A percentile compares a stretch with the other conserved stretches of the same genome.
Conservation (phyloP, 2,329 filamentous ascomycete genomes). For the Phaeosphaeria sp. region DNA sequence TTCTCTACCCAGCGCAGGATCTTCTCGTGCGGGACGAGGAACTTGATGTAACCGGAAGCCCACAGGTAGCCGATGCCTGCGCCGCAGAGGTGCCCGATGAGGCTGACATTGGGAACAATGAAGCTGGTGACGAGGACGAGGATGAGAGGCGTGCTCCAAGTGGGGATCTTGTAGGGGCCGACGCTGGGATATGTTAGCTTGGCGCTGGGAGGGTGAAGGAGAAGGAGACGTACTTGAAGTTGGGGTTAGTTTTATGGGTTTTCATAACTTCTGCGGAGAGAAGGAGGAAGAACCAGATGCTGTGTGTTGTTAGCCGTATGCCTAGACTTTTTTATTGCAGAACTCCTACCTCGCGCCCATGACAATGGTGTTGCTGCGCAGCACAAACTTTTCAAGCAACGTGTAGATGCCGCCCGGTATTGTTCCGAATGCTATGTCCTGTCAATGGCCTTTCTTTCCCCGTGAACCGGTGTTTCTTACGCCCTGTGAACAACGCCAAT, state of each 20-base stretch:
- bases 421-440: slow-evolving; percentile 48
- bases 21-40: slow-evolving; percentile 88
- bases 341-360: slow-evolving; percentile 77
- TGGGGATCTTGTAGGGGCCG: slow-evolving; percentile 76
- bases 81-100: slow-evolving; percentile 86
- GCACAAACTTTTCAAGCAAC: slow-evolving; percentile 74
- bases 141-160: slow-evolving; percentile 87
- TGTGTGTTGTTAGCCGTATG: slow-evolving; percentile 45
- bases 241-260: slow-evolving; percentile 80
- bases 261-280: slow-evolving; percentile 85
- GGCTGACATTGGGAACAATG: slow-evolving; percentile 79
- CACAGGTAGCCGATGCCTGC: slow-evolving; percentile 86
- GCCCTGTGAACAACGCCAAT: slow-evolving; percentile 86
- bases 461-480: slow-evolving; percentile 61
- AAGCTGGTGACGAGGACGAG: slow-evolving; percentile 76
- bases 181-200: slow-evolving; percentile 50
- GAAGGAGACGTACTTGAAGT: slow-evolving; percentile 62
- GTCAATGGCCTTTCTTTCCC: slow-evolving; percentile 25
- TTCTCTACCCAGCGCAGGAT: slow-evolving; percentile 85
- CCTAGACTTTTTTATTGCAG: accelerated
- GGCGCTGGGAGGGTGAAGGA: slow-evolving; percentile 41
- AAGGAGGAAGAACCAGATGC: slow-evolving; percentile 91
- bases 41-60: slow-evolving; percentile 86
- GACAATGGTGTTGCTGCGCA: slow-evolving; percentile 74
- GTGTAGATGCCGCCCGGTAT: slow-evolving; percentile 85